Evolutionary conservation across 805 yeast species (phyloP), one percentile per base, ranked within the genome.

Genomic region (Saturnispora silvae): DNA sequence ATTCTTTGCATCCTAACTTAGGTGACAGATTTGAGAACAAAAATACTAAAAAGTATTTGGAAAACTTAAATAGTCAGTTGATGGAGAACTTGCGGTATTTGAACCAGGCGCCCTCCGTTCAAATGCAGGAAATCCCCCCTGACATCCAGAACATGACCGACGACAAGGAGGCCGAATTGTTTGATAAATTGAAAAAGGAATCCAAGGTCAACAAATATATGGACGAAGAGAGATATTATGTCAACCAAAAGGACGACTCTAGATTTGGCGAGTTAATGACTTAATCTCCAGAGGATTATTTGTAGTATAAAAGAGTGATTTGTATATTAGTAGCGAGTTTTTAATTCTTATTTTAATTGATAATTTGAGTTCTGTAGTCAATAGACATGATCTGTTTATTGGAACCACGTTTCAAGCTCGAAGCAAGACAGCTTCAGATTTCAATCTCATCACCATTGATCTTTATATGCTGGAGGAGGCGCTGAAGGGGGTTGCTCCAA

Each of bases 41-140:
- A 52, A 89, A 89, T 57, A 67, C 84, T 16, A 79, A 78, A 45
- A 80, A 80, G 54, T 85, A 83, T 52, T 65, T 92, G 38, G 96
- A 92, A 47, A 75, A 80, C 50, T 75, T 89, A 25, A 70, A 76
- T 48, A 74, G 74, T 39, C 78, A 81, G 44, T 71, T 85, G 20
- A 56, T 87, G 49, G 96, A 89, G 58, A 85, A 82, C 53, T 63
- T 89, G 33, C 60, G 96, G 46, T 80, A 67, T 51, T 58, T 89
- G 40, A 83, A 82, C 49, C 87, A 87, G 35, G 97, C 97, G 0
- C 98, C 98, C 10, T 79, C 94, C 47, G 97, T 92, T 7, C 81
- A 83, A 46, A 85, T 87, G 94, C 77, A 70, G 43, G 89, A 83
- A 44, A 73, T 84, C 6, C 96, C 96, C 3, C 96, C 96, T 1